Conservation (phyloP, 1,139 yeast genomes). For the Saccharomyces hybrid region DNA sequence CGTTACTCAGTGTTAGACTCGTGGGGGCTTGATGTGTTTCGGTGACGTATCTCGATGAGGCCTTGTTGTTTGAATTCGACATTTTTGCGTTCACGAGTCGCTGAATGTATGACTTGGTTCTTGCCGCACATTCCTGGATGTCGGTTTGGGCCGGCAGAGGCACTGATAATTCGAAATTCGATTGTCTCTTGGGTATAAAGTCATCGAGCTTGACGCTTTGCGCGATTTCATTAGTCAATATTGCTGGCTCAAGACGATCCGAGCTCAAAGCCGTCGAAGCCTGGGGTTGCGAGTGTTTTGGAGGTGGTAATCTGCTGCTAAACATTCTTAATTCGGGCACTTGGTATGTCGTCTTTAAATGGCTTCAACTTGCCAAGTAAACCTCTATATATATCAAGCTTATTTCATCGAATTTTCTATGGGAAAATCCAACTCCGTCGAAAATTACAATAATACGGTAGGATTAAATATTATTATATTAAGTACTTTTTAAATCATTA, state of each 20-base stretch:
- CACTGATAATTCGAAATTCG: slow-evolving; percentile 31
- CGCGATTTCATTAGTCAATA: slow-evolving; percentile 8
- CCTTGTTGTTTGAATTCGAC: slow-evolving; percentile 27
- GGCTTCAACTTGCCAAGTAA: too few relatives aligned
- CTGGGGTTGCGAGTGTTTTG: not conserved
- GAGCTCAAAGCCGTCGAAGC: not conserved
- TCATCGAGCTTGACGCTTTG: slow-evolving; percentile 30
- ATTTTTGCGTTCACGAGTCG: slow-evolving; percentile 37
- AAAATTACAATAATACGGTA: not conserved
- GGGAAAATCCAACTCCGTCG: not conserved
- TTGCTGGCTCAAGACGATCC: slow-evolving; percentile 2
- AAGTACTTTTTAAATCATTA: not conserved
- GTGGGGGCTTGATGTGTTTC: slow-evolving; percentile 4
- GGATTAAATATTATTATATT: not conserved
- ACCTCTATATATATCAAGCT: too few relatives aligned
- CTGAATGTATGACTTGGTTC: slow-evolving; percentile 44
- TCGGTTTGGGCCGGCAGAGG: slow-evolving; percentile 39
- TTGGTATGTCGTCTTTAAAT: not conserved
- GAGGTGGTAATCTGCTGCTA: not conserved
- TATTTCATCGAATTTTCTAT: not conserved
- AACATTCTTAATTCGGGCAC: not conserved
- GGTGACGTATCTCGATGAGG: not conserved
- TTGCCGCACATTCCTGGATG: slow-evolving; percentile 35
- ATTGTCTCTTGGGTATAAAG: slow-evolving; percentile 42
- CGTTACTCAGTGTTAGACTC: not conserved